Percentiles rank a stretch among this genome's conserved stretches.
Evolutionary conservation across 108 stramenopile genomes (phyloP).

Genomic region (Craspedostauros australis): DNA sequence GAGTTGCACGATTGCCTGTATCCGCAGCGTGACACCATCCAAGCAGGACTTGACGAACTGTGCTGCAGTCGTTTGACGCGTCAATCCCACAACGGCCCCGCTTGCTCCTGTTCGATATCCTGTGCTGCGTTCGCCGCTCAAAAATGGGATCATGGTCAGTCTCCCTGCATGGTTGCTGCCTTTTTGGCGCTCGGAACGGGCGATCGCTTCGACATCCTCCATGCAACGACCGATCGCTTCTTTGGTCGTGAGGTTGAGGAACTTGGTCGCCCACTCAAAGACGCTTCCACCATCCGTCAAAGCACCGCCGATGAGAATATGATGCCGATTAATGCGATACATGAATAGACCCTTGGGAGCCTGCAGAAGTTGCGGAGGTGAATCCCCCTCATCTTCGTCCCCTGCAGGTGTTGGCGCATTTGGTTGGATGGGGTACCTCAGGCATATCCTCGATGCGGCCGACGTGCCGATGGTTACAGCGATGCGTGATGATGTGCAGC

Average conservation of each 20-base stretch:
- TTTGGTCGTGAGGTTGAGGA: conserved; percentile 44
- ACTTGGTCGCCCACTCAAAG: conserved; percentile 61
- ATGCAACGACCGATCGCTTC: conserved; percentile 42
- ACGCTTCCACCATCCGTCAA: conserved; percentile 81
- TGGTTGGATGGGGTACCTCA: conserved; percentile 25
- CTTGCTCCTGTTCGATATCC: conserved; percentile 68
- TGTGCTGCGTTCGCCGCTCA: conserved; percentile 75
- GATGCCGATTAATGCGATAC: conserved; percentile 61
- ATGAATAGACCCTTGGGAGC: conserved; percentile 68
- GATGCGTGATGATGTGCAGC: conserved; percentile 43
- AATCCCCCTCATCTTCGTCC: not conserved
- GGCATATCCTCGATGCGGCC: conserved; percentile 67
- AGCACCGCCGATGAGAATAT: conserved; percentile 69
- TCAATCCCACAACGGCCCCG: conserved; percentile 62
- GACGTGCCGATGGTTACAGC: conserved; percentile 84
- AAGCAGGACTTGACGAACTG: conserved; percentile 56
- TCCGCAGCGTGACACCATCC: conserved; percentile 61
- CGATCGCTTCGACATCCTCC: conserved; percentile 23
- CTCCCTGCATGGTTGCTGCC: not conserved
- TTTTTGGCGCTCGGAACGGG: not conserved
- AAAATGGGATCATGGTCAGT: conserved; percentile 56
- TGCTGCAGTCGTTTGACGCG: conserved; percentile 55
- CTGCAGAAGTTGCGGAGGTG: not conserved
- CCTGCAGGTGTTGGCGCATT: not conserved
- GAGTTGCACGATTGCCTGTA: conserved; percentile 46